Evolutionary conservation across 768 basidiomycete genomes (phyloP).

Genomic region (Leccinum disarticulatum): DNA sequence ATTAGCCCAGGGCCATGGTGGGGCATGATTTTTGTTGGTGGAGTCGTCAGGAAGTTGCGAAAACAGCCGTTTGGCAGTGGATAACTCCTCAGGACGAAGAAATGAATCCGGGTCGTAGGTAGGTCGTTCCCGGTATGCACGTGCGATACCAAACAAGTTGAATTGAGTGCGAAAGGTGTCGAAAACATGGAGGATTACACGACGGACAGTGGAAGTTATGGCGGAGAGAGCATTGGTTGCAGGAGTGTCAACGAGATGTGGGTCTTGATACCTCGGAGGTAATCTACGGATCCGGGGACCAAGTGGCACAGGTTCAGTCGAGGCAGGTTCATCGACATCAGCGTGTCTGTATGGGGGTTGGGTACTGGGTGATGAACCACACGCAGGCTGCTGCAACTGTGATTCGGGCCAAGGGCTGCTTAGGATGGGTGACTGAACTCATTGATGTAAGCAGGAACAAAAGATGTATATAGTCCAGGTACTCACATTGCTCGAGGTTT

Average conservation of each 20-base stretch:
- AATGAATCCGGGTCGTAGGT: not conserved
- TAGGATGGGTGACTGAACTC: not conserved
- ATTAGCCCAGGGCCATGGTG: not conserved
- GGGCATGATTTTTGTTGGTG: not conserved
- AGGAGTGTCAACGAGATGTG: not conserved
- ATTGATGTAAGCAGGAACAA: not conserved
- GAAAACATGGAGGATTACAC: not conserved
- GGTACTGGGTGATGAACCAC: not conserved
- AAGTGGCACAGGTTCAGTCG: not conserved
- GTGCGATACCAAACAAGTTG: not conserved
- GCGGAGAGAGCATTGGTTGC: not conserved
- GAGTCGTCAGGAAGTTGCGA: not conserved
- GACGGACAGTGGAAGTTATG: not conserved
- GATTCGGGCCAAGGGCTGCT: not conserved
- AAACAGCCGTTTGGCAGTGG: not conserved
- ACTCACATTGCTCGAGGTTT: not conserved
- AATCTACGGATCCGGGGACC: not conserved
- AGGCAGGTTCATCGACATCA: not conserved
- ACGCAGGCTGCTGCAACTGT: not conserved
- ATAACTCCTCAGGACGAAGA: not conserved
- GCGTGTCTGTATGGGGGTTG: not conserved
- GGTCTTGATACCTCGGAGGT: not conserved
- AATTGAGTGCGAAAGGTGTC: not conserved
- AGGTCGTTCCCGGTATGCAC: not conserved
- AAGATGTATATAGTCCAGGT: not conserved